Conservation (phyloP, 306 rosid genomes). For the Dryas alaskensis region DNA sequence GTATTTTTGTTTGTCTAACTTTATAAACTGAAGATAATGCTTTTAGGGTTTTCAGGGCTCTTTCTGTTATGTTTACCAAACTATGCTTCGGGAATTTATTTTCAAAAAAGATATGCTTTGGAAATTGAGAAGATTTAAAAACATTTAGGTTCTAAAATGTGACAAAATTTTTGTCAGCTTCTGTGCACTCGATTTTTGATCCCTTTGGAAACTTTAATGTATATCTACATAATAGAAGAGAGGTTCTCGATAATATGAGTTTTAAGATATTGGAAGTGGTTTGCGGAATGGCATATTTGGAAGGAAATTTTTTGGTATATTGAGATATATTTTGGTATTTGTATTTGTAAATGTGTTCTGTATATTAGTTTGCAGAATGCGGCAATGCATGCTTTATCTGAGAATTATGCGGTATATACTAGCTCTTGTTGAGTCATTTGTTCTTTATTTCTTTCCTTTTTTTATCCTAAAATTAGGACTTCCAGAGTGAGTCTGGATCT, state of each 20-base stretch:
- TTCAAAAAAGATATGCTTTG: not conserved
- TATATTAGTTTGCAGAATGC: not conserved
- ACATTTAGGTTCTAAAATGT: not conserved
- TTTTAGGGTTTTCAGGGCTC: slow-evolving; percentile 15
- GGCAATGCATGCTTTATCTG: not conserved
- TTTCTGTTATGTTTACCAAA: slow-evolving; percentile 3
- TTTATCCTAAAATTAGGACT: no score
- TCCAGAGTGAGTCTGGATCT: no score
- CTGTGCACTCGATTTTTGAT: not conserved
- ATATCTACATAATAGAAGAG: not conserved
- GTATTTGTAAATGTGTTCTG: not conserved
- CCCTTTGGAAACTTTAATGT: not conserved
- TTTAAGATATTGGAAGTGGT: not conserved
- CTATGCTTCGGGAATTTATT: not conserved
- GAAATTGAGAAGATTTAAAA: not conserved
- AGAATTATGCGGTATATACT: not conserved
- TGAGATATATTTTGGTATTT: not conserved
- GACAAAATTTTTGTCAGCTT: not conserved
- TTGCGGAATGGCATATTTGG: not conserved
- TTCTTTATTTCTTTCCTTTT: no score
- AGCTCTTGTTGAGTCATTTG: no score
- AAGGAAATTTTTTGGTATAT: not conserved
- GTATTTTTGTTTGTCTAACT: no score
- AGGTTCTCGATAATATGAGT: not conserved
- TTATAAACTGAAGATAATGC: slow-evolving; percentile 17